These are phyloP conservation scores for Hemisphaericaspora nanyangensis DNA, from an alignment of 805 yeast species.

Conservation along the genomic window DNA sequence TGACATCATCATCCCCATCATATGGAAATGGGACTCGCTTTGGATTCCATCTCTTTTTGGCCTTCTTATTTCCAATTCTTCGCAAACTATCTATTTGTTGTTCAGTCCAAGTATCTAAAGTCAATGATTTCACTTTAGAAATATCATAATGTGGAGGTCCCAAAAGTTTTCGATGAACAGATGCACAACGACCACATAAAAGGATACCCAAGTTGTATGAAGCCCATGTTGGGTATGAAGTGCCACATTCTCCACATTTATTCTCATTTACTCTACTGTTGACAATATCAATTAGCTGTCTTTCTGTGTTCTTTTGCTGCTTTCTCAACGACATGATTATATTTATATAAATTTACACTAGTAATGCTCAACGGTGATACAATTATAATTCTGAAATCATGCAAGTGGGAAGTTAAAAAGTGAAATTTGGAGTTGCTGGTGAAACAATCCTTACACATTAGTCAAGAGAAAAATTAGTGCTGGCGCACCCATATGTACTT, in stretches of 20 bases:
- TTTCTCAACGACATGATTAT: slow-evolving; percentile 23
- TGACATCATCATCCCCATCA: slow-evolving; percentile 66
- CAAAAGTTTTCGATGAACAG: slow-evolving; percentile 61
- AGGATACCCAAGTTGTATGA: slow-evolving; percentile 57
- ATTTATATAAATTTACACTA: too few species aligned
- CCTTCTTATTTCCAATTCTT: slow-evolving; percentile 59
- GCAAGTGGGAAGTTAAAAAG: neutral
- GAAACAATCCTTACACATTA: neutral
- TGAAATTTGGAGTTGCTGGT: neutral
- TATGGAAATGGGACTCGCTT: slow-evolving; percentile 64
- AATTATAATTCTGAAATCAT: neutral
- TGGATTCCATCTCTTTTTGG: slow-evolving; percentile 64
- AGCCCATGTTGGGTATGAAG: slow-evolving; percentile 62
- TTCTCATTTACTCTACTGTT: slow-evolving; percentile 58
- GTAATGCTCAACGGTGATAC: too few species aligned
- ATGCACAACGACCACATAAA: slow-evolving; percentile 82
- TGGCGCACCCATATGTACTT: too few species aligned
- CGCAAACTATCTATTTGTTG: slow-evolving; percentile 47
- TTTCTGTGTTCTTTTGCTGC: slow-evolving; percentile 43
- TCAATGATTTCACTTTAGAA: slow-evolving; percentile 66
- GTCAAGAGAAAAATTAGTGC: neutral
- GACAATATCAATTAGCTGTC: slow-evolving; percentile 55
- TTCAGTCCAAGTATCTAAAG: slow-evolving; percentile 66
- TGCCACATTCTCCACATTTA: slow-evolving; percentile 77
- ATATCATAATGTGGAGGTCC: slow-evolving; percentile 46